These are phyloP conservation scores for Claviceps spartinae DNA, from an alignment of 2,329 filamentous ascomycete species.

Conservation along the genomic window DNA sequence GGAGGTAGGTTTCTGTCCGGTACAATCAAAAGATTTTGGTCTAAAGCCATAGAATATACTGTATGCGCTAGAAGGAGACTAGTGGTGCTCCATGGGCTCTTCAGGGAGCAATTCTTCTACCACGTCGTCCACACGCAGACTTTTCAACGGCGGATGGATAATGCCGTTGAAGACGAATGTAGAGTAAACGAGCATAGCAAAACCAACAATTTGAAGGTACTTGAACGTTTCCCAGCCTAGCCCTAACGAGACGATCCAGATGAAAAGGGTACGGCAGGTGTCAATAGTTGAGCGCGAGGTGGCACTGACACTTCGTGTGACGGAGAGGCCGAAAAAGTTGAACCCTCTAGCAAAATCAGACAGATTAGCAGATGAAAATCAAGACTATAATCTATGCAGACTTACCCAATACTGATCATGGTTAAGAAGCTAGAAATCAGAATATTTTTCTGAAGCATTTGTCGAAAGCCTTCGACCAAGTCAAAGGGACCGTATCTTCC, in stretches of 20 bases:
- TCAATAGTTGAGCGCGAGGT: conserved; percentile 94
- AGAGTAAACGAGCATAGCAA: conserved; percentile 82
- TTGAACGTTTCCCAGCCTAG: conserved; percentile 97
- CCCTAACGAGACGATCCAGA: conserved; percentile 88
- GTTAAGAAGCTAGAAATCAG: conserved; percentile 71
- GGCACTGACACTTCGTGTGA: conserved; percentile 78
- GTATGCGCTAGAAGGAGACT: not conserved
- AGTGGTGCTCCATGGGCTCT: conserved; percentile 64
- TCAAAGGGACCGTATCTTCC: conserved; percentile 82
- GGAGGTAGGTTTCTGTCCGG: not conserved
- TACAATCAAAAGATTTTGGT: not conserved
- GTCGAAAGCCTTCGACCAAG: conserved; percentile 67
- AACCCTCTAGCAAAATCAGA: conserved; percentile 52
- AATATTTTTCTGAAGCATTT: conserved; percentile 60
- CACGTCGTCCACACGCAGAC: conserved; percentile 41
- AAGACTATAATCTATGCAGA: not conserved
- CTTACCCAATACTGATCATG: conserved; percentile 92
- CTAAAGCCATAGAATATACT: not conserved
- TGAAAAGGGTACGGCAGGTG: conserved; percentile 92
- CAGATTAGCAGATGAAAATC: conserved; percentile 8
- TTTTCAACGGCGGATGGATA: conserved; percentile 65
- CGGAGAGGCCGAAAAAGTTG: conserved; percentile 95
- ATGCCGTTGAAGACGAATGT: conserved; percentile 96
- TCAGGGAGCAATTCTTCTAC: conserved; percentile 61
- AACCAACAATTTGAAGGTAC: conserved; percentile 85